Percentiles rank a stretch among this genome's conserved stretches.
These are phyloP conservation scores for Phytophthora macrochlamydospora DNA, from an alignment of 352 stramenopile genomes.

Conservation along the genomic window DNA sequence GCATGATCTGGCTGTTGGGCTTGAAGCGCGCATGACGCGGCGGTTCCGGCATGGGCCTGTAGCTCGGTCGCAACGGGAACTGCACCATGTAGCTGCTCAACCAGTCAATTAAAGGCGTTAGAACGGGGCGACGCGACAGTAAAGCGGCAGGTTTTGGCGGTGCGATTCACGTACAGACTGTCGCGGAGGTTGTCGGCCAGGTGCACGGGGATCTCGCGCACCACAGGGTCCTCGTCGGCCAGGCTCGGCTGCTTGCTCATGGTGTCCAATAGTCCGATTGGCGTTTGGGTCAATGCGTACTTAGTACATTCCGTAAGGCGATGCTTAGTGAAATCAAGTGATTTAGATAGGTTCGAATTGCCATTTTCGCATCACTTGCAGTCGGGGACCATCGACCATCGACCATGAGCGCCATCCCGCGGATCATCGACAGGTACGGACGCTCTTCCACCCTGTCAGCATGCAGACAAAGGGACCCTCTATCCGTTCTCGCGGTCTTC, in stretches of 20 bases:
- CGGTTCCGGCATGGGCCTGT: conserved; percentile 70
- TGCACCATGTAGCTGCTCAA: conserved; percentile 70
- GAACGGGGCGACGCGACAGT: background rate
- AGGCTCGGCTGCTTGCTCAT: conserved; percentile 23
- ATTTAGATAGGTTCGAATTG: background rate
- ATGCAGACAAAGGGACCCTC: conserved; percentile 4
- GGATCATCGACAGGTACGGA: conserved; percentile 52
- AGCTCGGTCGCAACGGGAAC: conserved; percentile 79
- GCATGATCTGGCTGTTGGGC: conserved; percentile 73
- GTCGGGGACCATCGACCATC: conserved; percentile 3
- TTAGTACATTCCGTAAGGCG: background rate
- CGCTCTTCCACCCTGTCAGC: background rate
- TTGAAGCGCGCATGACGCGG: conserved; percentile 72
- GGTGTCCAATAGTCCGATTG: conserved; percentile 22
- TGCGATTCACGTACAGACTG: conserved; percentile 55
- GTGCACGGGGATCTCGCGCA: conserved; percentile 86
- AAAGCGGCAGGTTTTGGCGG: background rate
- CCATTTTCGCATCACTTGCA: background rate
- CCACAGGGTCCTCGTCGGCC: conserved; percentile 75
- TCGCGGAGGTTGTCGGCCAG: conserved; percentile 67
- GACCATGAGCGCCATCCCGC: conserved; percentile 37
- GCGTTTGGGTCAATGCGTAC: background rate
- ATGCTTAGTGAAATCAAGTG: background rate
- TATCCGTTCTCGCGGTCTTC: background rate
- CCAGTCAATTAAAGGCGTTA: background rate